phyloP scores from a whole-genome alignment of 2,329 filamentous ascomycete species.

The Talaromyces sp. region DNA sequence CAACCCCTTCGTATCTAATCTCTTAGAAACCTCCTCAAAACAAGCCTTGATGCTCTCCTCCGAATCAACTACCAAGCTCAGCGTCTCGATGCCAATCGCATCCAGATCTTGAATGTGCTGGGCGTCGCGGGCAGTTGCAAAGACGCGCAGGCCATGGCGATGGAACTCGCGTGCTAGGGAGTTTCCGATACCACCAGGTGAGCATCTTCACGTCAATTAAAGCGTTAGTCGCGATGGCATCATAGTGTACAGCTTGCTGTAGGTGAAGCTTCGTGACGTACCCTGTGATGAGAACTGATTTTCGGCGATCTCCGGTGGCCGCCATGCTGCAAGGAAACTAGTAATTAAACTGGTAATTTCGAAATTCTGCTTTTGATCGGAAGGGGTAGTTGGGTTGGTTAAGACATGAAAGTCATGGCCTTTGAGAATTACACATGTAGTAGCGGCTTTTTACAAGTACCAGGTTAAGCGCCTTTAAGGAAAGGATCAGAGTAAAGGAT shows the following conservation, averaged over 20 bases:
- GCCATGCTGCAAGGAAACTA: constrained; percentile 22
- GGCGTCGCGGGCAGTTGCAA: constrained; percentile 56
- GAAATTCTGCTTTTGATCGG: not conserved
- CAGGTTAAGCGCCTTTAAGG: not conserved
- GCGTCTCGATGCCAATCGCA: constrained; percentile 51
- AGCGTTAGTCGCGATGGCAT: not conserved
- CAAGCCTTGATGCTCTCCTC: constrained; percentile 49
- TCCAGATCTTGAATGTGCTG: constrained; percentile 49
- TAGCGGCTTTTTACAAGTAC: not conserved
- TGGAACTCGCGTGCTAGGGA: constrained; percentile 58
- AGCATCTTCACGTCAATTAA: constrained; percentile 37
- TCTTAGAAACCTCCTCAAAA: constrained; percentile 44
- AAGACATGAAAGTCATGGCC: not conserved
- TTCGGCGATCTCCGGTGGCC: constrained; percentile 29
- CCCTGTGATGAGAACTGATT: constrained; percentile 43
- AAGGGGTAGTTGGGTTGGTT: not conserved
- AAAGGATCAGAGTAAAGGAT: not conserved
- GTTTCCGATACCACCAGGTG: constrained; percentile 57
- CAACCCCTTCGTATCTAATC: constrained; percentile 48
- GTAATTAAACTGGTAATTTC: constrained; percentile 1
- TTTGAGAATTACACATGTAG: not conserved
- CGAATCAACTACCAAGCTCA: constrained; percentile 53
- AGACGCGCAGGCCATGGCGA: constrained; percentile 51
- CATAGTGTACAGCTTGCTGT: not conserved
- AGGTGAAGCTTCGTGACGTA: constrained; percentile 22